phyloP scores from a whole-genome alignment of 768 basidiomycete species.

The Xerocomellus dryophilus region DNA sequence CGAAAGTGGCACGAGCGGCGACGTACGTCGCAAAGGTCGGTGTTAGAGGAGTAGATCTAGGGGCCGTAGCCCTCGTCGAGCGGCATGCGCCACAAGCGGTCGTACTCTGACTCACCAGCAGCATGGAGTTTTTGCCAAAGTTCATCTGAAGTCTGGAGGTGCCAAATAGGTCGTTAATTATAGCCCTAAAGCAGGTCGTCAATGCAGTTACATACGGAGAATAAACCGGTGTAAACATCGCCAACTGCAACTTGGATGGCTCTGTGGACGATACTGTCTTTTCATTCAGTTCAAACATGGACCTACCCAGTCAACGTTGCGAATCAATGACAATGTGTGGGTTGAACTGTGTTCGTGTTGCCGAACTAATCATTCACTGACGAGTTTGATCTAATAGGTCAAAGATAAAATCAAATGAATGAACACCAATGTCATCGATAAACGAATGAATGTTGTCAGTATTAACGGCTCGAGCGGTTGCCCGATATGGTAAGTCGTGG shows the following conservation, averaged over 20 bases:
- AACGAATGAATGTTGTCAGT: too few relatives aligned
- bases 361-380: too few relatives aligned
- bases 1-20: too few relatives aligned
- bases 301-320: constrained; percentile 80
- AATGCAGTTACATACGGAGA: constrained; percentile 47
- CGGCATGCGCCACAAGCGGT: constrained; percentile 89
- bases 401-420: too few relatives aligned
- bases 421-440: too few relatives aligned
- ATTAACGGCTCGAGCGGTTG: too few relatives aligned
- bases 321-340: constrained; percentile 80
- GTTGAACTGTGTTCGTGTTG: constrained; percentile 68
- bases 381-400: too few relatives aligned
- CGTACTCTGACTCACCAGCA: constrained; percentile 73
- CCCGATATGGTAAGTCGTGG: too few relatives aligned
- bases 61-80: constrained; percentile 77
- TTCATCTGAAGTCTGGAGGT: constrained; percentile 58
- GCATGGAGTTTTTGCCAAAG: constrained; percentile 68
- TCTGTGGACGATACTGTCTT: constrained; percentile 33
- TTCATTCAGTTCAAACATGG: neutral
- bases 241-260: constrained; percentile 74
- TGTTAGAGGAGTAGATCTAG: constrained; percentile 75
- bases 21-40: constrained; percentile 67
- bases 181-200: neutral
- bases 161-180: neutral
- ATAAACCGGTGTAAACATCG: constrained; percentile 74